These are phyloP conservation scores for Rhytidhysteron rufulum DNA, from an alignment of 2,329 filamentous ascomycete genomes.

Conservation along the genomic window DNA sequence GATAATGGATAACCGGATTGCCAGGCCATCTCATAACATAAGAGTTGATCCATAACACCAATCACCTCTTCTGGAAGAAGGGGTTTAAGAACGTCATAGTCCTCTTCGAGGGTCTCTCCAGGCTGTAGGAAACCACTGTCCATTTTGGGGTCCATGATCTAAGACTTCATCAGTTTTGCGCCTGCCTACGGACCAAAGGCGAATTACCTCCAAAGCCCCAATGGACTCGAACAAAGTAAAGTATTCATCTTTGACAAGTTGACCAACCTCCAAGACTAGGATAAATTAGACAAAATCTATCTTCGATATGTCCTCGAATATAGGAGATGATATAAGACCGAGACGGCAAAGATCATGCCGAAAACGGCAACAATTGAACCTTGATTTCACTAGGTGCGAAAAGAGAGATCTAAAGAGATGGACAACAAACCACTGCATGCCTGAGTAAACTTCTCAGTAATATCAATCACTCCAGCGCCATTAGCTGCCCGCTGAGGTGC, in stretches of 20 bases:
- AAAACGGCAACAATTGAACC: too few species aligned
- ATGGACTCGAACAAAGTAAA: conserved; percentile 96
- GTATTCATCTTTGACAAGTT: conserved; percentile 87
- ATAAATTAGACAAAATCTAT: too few species aligned
- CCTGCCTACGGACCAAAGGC: too few species aligned
- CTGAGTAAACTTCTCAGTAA: conserved; percentile 53
- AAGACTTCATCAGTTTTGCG: conserved; percentile 6
- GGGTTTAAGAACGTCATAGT: conserved; percentile 68
- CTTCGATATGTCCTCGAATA: too few species aligned
- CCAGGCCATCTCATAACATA: conserved; percentile 96
- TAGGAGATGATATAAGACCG: neutral
- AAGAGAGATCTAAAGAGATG: conserved; percentile 10
- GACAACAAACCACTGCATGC: conserved; percentile 47
- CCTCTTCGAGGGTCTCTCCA: conserved; percentile 77
- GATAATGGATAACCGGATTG: conserved; percentile 93
- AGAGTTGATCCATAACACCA: conserved; percentile 89
- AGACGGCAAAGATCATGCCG: too few species aligned
- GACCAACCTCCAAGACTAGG: conserved; percentile 70
- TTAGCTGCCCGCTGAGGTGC: conserved; percentile 16
- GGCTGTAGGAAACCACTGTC: conserved; percentile 82
- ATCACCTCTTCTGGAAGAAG: conserved; percentile 76
- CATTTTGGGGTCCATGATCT: conserved; percentile 99
- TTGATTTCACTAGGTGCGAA: neutral
- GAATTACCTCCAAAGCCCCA: conserved; percentile 66
- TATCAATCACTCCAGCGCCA: conserved; percentile 44